Evolutionary conservation across 108 stramenopile genomes (phyloP).

Genomic region (Pseudonitzschia multiseries): DNA sequence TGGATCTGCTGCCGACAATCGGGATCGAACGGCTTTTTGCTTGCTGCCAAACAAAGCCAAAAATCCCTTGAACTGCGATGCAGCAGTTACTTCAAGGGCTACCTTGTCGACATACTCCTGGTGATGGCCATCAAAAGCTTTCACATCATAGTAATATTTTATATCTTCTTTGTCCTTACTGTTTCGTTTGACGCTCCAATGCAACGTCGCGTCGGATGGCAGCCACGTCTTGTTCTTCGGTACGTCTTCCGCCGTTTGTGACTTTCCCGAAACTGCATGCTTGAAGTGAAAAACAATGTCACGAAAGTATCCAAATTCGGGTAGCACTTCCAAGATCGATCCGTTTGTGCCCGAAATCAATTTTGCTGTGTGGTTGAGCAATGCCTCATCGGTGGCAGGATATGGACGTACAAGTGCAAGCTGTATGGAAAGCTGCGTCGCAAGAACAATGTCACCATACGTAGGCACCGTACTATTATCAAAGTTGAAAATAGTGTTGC

Average conservation of each 20-base stretch:
- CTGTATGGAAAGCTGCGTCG: conserved; percentile 82
- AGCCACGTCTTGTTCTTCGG: conserved; percentile 73
- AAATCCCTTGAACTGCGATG: conserved; percentile 67
- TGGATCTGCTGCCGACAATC: conserved; percentile 85
- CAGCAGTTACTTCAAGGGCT: conserved; percentile 40
- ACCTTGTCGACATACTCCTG: conserved; percentile 80
- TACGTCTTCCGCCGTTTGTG: conserved; percentile 66
- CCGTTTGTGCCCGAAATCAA: conserved; percentile 82
- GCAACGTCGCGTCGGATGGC: conserved; percentile 79
- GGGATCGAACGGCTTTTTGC: conserved; percentile 63
- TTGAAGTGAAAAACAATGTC: conserved; percentile 99
- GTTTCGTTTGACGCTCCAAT: conserved; percentile 65
- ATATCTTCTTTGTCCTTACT: conserved; percentile 64
- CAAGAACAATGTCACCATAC: conserved; percentile 77
- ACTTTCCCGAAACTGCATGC: conserved; percentile 76
- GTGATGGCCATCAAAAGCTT: conserved; percentile 64
- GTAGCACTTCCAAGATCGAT: conserved; percentile 91
- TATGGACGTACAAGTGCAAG: conserved; percentile 76
- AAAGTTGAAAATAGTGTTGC: conserved; percentile 89
- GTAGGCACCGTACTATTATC: conserved; percentile 70
- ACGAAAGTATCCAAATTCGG: conserved; percentile 96
- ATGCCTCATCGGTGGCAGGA: conserved; percentile 61
- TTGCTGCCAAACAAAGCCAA: conserved; percentile 68
- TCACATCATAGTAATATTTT: conserved; percentile 64
- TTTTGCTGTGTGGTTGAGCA: conserved; percentile 67